Percentiles rank a stretch among this genome's conserved stretches.
Conservation (phyloP, 1,284 basidiomycete genomes). For the Fereydounia khargensis region DNA sequence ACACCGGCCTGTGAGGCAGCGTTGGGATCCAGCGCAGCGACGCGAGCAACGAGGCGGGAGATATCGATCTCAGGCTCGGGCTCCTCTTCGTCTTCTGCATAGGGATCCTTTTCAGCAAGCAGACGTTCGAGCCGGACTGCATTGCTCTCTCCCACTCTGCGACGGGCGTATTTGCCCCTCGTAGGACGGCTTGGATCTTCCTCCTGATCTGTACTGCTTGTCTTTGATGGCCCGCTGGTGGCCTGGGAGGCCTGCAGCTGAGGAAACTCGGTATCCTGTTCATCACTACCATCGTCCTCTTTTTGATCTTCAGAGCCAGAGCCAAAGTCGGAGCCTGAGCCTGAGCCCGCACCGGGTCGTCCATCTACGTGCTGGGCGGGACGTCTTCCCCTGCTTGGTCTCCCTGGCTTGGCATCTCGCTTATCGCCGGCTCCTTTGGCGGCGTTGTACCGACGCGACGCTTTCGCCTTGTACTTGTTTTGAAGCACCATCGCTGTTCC, state of each 20-base stretch:
- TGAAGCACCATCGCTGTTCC: slow-evolving; percentile 57
- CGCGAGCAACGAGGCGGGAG: slow-evolving; percentile 32
- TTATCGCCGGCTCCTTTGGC: slow-evolving; percentile 1
- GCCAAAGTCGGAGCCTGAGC: too few species aligned
- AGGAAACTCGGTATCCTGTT: slow-evolving; percentile 16
- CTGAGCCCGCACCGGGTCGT: too few species aligned
- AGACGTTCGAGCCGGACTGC: slow-evolving; percentile 32
- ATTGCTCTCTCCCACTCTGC: slow-evolving; percentile 40
- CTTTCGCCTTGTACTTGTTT: slow-evolving; percentile 56
- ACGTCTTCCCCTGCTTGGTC: slow-evolving; percentile 7
- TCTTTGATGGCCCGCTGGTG: slow-evolving; percentile 4
- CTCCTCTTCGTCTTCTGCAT: slow-evolving; percentile 32
- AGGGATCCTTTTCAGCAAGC: slow-evolving; percentile 29
- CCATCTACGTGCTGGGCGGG: too few species aligned
- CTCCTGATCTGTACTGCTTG: slow-evolving; percentile 1
- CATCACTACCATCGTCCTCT: slow-evolving; percentile 3
- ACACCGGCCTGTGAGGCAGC: slow-evolving; percentile 20
- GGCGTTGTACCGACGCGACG: slow-evolving; percentile 46
- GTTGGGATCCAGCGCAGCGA: slow-evolving; percentile 33
- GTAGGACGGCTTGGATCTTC: slow-evolving; percentile 9
- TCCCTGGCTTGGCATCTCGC: slow-evolving; percentile 1
- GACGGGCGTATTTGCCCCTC: slow-evolving; percentile 35
- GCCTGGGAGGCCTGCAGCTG: slow-evolving; percentile 10
- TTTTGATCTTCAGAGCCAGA: slow-evolving; percentile 2
- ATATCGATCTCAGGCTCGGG: slow-evolving; percentile 53